A percentile compares a stretch with the other conserved stretches of the same genome.
These are phyloP conservation scores for Hyphopichia wangnamkhiaoensis DNA, from an alignment of 1,139 yeast species.

Conservation along the genomic window DNA sequence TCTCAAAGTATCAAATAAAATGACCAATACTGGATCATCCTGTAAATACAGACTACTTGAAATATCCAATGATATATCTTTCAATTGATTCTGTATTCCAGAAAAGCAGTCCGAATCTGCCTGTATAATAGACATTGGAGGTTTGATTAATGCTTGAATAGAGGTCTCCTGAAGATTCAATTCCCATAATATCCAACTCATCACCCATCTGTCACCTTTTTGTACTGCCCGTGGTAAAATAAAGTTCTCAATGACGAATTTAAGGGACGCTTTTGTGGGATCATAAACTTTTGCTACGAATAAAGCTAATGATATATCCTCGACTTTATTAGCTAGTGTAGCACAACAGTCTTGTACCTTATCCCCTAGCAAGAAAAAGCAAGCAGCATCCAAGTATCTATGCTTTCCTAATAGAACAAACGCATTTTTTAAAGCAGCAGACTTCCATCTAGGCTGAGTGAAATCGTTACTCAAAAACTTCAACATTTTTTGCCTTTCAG, in stretches of 20 bases:
- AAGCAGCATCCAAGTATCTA: conserved; percentile 83
- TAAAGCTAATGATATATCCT: conserved; percentile 72
- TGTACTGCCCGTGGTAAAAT: conserved; percentile 59
- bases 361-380: conserved; percentile 82
- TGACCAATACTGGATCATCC: conserved; percentile 79
- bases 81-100: conserved; percentile 21
- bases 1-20: conserved; percentile 65
- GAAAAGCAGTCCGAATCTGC: conserved; percentile 22
- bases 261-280: conserved; percentile 34
- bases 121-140: conserved; percentile 49
- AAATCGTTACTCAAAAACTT: conserved; percentile 79
- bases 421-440: conserved; percentile 92
- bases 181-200: conserved; percentile 82
- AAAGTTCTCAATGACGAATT: conserved; percentile 49
- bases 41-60: conserved; percentile 53
- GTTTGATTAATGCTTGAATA: conserved; percentile 63
- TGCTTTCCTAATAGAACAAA: conserved; percentile 88
- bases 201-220: conserved; percentile 77
- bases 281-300: conserved; percentile 77
- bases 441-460: conserved; percentile 68
- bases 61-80: conserved; percentile 16
- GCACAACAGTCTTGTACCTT: conserved; percentile 74
- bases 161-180: conserved; percentile 52
- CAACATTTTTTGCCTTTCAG: conserved; percentile 81
- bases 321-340: conserved; percentile 65